Evolutionary conservation across 805 yeast genomes (phyloP).

Genomic region (Candida sonorensis): DNA sequence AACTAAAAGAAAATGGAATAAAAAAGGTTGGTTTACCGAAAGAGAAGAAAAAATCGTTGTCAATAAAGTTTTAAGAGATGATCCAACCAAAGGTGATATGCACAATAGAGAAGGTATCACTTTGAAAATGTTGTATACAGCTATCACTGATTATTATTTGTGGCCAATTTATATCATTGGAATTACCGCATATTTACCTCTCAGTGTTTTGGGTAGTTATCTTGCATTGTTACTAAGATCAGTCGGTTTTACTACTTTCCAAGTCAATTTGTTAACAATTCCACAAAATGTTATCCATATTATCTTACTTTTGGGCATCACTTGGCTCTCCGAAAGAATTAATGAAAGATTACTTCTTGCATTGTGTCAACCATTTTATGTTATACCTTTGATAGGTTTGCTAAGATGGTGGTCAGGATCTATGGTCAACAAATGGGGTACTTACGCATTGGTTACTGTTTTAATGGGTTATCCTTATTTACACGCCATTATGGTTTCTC

Average conservation of each 20-base stretch:
- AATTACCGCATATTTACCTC: slow-evolving; percentile 33
- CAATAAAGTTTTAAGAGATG: slow-evolving; percentile 54
- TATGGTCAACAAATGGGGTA: slow-evolving; percentile 22
- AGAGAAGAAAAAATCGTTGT: slow-evolving; percentile 52
- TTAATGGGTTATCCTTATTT: slow-evolving; percentile 38
- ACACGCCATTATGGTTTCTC: slow-evolving; percentile 50
- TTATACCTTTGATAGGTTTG: slow-evolving; percentile 19
- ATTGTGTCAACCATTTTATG: slow-evolving; percentile 20
- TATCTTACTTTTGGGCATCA: slow-evolving; percentile 27
- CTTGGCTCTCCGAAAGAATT: slow-evolving; percentile 31
- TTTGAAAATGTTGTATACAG: slow-evolving; percentile 30
- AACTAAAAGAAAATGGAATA: slow-evolving; percentile 22
- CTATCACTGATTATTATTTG: slow-evolving; percentile 43
- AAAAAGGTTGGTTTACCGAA: slow-evolving; percentile 37
- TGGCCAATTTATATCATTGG: slow-evolving; percentile 50
- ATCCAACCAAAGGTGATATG: slow-evolving; percentile 61
- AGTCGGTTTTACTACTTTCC: slow-evolving; percentile 47
- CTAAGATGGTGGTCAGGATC: slow-evolving; percentile 25
- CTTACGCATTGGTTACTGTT: slow-evolving; percentile 19
- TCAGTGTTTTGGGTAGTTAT: slow-evolving; percentile 32
- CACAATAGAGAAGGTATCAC: slow-evolving; percentile 50
- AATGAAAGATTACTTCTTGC: slow-evolving; percentile 21
- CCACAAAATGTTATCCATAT: slow-evolving; percentile 39
- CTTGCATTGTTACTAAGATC: slow-evolving; percentile 40
- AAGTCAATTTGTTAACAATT: slow-evolving; percentile 45